Conservation (phyloP, 192 early-diverging fungal species). For the Gorgonomyces haynaldii region DNA sequence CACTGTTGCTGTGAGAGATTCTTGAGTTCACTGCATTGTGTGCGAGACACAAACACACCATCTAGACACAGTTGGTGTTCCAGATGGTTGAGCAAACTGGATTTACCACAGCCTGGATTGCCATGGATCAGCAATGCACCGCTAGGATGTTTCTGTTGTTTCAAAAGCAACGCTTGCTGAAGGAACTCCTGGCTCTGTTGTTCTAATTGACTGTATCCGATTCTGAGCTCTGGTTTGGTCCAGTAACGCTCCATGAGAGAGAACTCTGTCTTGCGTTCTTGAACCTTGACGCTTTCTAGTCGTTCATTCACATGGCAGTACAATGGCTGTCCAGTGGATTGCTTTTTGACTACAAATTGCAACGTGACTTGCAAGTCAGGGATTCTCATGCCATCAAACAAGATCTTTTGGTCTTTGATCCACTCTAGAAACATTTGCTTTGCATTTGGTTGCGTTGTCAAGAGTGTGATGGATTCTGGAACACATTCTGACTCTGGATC, state of each 20-base stretch:
- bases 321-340: background rate
- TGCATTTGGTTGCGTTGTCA: background rate
- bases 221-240: no score
- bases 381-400: background rate
- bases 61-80: slow-evolving; percentile 11
- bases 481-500: background rate
- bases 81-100: slow-evolving; percentile 12
- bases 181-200: background rate
- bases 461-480: background rate
- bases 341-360: background rate
- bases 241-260: background rate
- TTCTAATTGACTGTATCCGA: no score
- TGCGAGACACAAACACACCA: background rate
- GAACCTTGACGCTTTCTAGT: background rate
- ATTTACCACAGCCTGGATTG: slow-evolving; percentile 28
- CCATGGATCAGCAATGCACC: slow-evolving; percentile 27
- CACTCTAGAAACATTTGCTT: background rate
- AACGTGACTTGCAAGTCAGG: background rate
- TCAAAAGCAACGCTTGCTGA: background rate
- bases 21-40: background rate
- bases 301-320: background rate
- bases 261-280: background rate
- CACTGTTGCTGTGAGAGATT: slow-evolving; percentile 39
- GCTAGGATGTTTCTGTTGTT: no score
- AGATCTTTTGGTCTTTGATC: background rate